Base-by-base conservation (phyloP, 225 moss, liverwort and hornwort genomes). In the Thuidium tamariscinum region DNA sequence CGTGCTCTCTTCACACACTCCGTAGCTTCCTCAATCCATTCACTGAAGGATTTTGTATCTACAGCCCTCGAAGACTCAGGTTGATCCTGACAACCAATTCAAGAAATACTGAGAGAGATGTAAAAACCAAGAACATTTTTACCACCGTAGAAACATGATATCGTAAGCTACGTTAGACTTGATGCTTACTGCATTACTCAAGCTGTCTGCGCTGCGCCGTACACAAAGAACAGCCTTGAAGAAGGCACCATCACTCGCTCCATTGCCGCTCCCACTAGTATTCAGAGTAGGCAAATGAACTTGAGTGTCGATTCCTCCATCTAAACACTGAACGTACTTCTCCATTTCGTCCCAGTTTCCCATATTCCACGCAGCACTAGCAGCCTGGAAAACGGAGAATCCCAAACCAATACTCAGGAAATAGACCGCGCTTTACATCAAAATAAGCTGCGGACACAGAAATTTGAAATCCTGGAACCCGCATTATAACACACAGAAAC, bases 291-390 rank as follows among this genome's bases (percentile, higher is more conserved):
- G 95, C 92, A 99, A 92, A 77, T 95, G 94, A 77, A 97, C 95
- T 87, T 95, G 96, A 19, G 94, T 87, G 88, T 99, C 96, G 73
- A 86, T 91, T 79, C 95, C 97, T 84, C 93, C 96, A 88, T 96
- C 94, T 80, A 99, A 88, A 89, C 96, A 95, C 69, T 79, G 54
- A 44, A 99, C 97, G 72, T 99, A 99, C 87, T 92, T 90, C 8
- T 93, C 92, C 99, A 99, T 99, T 87, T 99, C 96, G 62, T 99
- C 97, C 99, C 99, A 99, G 61, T 95, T 94, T 79, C 96, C 96
- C 96, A 96, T 96, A 84, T 99, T 99, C 99, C 99, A 99, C 48
- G 99, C 99, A 78, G 99, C 99, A 93, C 91, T 97, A 86, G 97
- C 97, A 68, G 97, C 99, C 98, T 99, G 91, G 66, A 87, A 85